These are phyloP conservation scores for Serendipita indica DNA, from an alignment of 768 basidiomycete genomes.

Conservation along the genomic window DNA sequence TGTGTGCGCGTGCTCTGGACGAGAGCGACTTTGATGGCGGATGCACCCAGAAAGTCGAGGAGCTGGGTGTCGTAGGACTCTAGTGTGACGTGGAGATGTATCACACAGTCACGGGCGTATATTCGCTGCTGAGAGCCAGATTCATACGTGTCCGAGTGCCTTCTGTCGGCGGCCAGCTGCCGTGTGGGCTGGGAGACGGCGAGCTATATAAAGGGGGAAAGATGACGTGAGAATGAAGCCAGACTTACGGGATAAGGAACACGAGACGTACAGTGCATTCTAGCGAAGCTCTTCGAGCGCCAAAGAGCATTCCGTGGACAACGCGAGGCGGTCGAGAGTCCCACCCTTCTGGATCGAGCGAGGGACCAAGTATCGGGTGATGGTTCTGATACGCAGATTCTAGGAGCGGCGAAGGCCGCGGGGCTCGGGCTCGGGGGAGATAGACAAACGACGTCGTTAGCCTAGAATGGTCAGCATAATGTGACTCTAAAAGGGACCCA, in stretches of 20 bases:
- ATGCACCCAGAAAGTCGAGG: slow-evolving; percentile 8
- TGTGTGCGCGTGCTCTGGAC: not conserved
- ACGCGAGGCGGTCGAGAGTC: not conserved
- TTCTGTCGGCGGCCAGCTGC: not conserved
- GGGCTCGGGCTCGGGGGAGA: slow-evolving; percentile 9
- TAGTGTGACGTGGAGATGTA: slow-evolving; percentile 8
- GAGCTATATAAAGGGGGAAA: not conserved
- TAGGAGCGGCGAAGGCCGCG: not conserved
- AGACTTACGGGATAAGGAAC: not conserved
- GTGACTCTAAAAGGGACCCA: not conserved
- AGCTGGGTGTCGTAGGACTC: slow-evolving; percentile 3
- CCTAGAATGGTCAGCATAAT: not conserved
- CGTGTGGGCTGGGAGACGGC: not conserved
- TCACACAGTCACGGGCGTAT: slow-evolving; percentile 9
- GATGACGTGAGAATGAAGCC: not conserved
- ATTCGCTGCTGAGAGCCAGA: not conserved
- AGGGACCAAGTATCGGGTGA: not conserved
- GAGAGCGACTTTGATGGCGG: not conserved
- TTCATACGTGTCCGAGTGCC: not conserved
- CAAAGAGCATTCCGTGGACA: slow-evolving; percentile 1
- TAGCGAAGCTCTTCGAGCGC: not conserved
- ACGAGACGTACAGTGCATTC: slow-evolving; percentile 8
- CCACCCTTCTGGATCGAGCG: slow-evolving; percentile 8
- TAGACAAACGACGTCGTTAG: slow-evolving; percentile 11
- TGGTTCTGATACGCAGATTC: slow-evolving; percentile 8